phyloP scores from a whole-genome alignment of 805 yeast species.

The Myxozyma geophila region DNA sequence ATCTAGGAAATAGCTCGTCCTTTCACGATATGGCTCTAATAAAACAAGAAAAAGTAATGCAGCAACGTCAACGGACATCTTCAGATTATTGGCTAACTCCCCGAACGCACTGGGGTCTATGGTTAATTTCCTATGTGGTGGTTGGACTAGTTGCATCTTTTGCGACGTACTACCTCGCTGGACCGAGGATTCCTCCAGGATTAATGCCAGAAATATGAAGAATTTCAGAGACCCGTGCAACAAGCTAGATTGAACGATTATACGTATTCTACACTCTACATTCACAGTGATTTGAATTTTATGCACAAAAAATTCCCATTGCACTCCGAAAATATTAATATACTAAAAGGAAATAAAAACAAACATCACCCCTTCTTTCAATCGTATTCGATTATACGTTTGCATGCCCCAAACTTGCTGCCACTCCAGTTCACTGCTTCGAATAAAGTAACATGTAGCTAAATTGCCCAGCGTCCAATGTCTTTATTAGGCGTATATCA shows the following conservation, averaged over 20 bases:
- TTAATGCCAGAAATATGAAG: background rate
- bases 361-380: background rate
- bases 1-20: background rate
- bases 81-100: background rate
- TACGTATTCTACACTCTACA: background rate
- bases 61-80: background rate
- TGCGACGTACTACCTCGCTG: conserved; percentile 7
- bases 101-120: background rate
- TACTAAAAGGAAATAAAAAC: background rate
- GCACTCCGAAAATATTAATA: conserved; percentile 11
- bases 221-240: no score
- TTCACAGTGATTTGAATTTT: background rate
- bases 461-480: background rate
- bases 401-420: background rate
- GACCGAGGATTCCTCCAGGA: background rate
- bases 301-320: conserved; percentile 5
- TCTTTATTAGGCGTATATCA: background rate
- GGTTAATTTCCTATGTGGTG: conserved; percentile 9
- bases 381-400: background rate
- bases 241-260: background rate
- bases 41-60: background rate
- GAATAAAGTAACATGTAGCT: background rate
- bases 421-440: no score
- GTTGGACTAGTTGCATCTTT: conserved; percentile 15
- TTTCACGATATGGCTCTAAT: background rate